Evolutionary conservation across 495 filamentous ascomycete genomes (phyloP), one percentile per base, ranked within the genome.

Genomic region (Aspergillus biplanus): DNA sequence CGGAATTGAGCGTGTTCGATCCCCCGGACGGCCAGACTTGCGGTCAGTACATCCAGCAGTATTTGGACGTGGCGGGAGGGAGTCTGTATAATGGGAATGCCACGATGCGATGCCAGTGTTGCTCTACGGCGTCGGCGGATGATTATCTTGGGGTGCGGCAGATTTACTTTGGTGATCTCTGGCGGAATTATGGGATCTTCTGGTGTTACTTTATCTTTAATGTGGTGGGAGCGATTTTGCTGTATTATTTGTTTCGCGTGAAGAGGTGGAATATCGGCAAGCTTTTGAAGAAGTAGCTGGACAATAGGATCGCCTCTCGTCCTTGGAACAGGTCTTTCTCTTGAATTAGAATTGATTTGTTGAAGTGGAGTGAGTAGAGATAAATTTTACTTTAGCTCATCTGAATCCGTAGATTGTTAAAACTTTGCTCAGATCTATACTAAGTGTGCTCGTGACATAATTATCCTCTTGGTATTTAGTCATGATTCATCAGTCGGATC

Each of bases 201-300:
- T 83, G 79, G 75, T 84, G 75, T 7, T 92, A 86, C 66, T 82
- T 90, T 62, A 66, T 84, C 33, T 89, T 92, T 73, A 92, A 93
- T n/a, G n/a, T n/a, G n/a, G 9, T 44, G 9, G 39, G 39, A 2
- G 39, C 39, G 9, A 4, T 44, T 44, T 2, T 15, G 9, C 39
- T 44, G 9, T 44, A 44, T 15, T 44, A 44, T 4, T 2, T 44
- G 9, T 44, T 44, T 15, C 39, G 39, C n/a, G 39, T 44, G 39
- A 44, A 15, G 4, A 15, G 39, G 39, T 44, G 39, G 39, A 44
- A 15, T 44, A 11, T 44, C 9, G n/a, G n/a, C 9, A 44, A 44
- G 39, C 39, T 44, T n/a, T n/a, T n/a, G n/a, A n/a, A n/a, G n/a
- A n/a, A n/a, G n/a, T n/a, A n/a, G n/a, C n/a, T n/a, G n/a, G n/a